Evolutionary conservation across 495 filamentous ascomycete species (phyloP).

Genomic region (Penicillium waksmanii): DNA sequence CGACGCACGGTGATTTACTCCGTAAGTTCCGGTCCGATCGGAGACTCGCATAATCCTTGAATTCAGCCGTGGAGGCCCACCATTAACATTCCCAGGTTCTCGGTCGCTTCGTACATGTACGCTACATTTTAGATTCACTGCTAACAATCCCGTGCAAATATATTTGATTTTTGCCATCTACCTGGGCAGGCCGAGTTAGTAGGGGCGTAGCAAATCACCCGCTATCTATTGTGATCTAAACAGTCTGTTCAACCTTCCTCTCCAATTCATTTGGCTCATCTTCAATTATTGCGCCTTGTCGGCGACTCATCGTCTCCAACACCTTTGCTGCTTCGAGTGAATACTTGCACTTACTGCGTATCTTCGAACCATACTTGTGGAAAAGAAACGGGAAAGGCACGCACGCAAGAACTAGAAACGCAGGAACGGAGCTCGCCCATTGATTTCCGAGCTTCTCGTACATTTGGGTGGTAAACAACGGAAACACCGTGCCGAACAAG

Average conservation of each 20-base stretch:
- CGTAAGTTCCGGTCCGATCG: slow-evolving; percentile 3
- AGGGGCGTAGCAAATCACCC: background rate
- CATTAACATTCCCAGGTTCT: no score
- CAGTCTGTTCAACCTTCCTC: slow-evolving; percentile 3
- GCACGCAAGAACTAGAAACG: background rate
- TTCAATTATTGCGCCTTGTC: background rate
- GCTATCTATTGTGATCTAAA: background rate
- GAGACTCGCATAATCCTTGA: background rate
- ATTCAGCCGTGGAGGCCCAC: background rate
- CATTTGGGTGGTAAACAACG: slow-evolving; percentile 1
- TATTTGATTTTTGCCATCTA: background rate
- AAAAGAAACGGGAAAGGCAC: background rate
- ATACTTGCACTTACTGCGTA: background rate
- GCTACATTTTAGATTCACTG: no score
- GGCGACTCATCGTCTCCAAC: slow-evolving; percentile 1
- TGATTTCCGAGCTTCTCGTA: background rate
- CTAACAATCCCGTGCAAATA: no score
- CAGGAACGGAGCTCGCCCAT: slow-evolving; percentile 2
- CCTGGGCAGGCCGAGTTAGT: background rate
- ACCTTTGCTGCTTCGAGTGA: background rate
- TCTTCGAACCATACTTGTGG: background rate
- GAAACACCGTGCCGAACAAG: background rate
- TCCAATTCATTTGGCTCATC: background rate
- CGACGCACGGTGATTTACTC: background rate
- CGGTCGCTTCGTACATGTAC: no score